Evolutionary conservation across 2,329 filamentous ascomycete species (phyloP).

Genomic region (Trichophyton simii): DNA sequence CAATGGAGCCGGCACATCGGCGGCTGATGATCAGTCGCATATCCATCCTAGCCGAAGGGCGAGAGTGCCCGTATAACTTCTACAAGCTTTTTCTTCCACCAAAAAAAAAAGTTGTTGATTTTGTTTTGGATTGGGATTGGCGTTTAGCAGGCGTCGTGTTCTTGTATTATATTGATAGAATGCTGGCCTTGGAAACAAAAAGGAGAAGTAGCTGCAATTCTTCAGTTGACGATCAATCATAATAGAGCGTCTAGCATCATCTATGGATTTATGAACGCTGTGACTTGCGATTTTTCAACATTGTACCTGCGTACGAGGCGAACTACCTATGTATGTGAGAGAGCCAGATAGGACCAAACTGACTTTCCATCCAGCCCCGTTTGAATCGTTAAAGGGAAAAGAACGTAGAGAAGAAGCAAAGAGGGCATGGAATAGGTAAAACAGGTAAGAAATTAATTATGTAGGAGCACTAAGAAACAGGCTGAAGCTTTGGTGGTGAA

Average conservation of each 20-base stretch:
- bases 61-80: conserved; percentile 4
- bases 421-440: neutral
- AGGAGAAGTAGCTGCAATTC: too few species aligned
- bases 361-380: neutral
- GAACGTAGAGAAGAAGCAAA: too few species aligned
- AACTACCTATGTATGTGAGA: too few species aligned
- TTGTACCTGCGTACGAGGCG: too few species aligned
- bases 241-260: too few species aligned
- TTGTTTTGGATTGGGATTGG: neutral
- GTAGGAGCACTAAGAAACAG: neutral
- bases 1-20: neutral
- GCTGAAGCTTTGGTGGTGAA: neutral
- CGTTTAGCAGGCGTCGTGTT: neutral
- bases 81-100: too few species aligned
- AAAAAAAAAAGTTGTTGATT: neutral
- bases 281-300: too few species aligned
- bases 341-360: too few species aligned
- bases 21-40: conserved; percentile 2
- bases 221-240: too few species aligned
- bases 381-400: neutral
- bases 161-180: neutral
- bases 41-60: conserved; percentile 11
- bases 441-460: neutral
- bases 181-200: neutral
- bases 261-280: too few species aligned